A percentile compares a stretch with the other conserved stretches of the same genome.
Evolutionary conservation across 768 basidiomycete genomes (phyloP).

Genomic region (Suillus luteus): DNA sequence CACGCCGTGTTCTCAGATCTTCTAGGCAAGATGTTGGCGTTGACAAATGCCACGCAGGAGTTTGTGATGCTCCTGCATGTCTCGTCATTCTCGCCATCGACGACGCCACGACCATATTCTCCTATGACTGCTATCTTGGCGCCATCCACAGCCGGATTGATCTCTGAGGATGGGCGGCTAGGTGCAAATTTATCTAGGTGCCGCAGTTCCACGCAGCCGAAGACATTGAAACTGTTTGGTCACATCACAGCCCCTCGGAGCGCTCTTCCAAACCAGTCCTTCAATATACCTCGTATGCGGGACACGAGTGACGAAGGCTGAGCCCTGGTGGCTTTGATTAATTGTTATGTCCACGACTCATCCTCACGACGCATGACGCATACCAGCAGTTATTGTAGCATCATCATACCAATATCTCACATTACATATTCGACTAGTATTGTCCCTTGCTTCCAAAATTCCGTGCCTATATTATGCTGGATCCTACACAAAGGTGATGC

Average conservation of each 20-base stretch:
- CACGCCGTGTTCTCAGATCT: slow-evolving; percentile 61
- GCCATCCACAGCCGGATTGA: slow-evolving; percentile 27
- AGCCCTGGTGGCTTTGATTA: slow-evolving; percentile 22
- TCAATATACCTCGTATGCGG: slow-evolving; percentile 39
- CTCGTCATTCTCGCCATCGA: slow-evolving; percentile 71
- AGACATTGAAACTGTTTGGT: slow-evolving; percentile 39
- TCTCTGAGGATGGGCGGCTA: slow-evolving; percentile 49
- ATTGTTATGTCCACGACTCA: slow-evolving; percentile 7
- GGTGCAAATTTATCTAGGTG: slow-evolving; percentile 59
- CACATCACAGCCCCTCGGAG: slow-evolving; percentile 45
- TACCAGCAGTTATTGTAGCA: slow-evolving; percentile 7
- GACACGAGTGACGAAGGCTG: slow-evolving; percentile 33
- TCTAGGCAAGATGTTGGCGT: slow-evolving; percentile 68
- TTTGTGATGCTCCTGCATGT: slow-evolving; percentile 86
- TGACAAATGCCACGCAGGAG: slow-evolving; percentile 85
- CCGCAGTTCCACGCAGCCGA: slow-evolving; percentile 53
- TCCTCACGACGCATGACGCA: slow-evolving; percentile 1
- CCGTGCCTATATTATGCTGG: slow-evolving; percentile 10
- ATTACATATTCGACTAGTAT: slow-evolving; percentile 12
- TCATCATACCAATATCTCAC: slow-evolving; percentile 10
- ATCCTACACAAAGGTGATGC: slow-evolving; percentile 5
- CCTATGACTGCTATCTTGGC: slow-evolving; percentile 46
- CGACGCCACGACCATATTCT: slow-evolving; percentile 58
- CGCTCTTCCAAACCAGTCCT: slow-evolving; percentile 52
- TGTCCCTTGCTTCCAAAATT: slow-evolving; percentile 5